These are phyloP conservation scores for Cladophialophora immunda DNA, from an alignment of 2,329 filamentous ascomycete species.

Conservation along the genomic window DNA sequence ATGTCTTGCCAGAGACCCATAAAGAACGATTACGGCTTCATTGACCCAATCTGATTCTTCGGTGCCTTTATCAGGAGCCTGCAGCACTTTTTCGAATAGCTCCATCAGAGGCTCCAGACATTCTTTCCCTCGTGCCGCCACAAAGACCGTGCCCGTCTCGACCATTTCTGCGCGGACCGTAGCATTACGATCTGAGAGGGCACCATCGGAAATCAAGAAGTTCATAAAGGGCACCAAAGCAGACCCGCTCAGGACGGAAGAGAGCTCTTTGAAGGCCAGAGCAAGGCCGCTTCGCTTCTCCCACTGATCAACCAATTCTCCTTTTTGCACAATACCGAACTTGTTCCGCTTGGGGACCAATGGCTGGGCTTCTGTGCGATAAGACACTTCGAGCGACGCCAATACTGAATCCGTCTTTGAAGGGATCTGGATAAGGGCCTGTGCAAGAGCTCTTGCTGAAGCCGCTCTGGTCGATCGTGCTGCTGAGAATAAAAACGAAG, in stretches of 20 bases:
- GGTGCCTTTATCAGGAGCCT: slow-evolving; percentile 81
- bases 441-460: slow-evolving; percentile 81
- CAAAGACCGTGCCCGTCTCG: slow-evolving; percentile 82
- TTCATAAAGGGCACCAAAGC: slow-evolving; percentile 80
- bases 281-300: slow-evolving; percentile 90
- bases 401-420: slow-evolving; percentile 70
- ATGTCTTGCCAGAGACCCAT: slow-evolving; percentile 91
- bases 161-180: slow-evolving; percentile 89
- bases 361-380: slow-evolving; percentile 81
- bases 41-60: slow-evolving; percentile 88
- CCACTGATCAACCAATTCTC: slow-evolving; percentile 88
- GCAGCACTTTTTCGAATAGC: slow-evolving; percentile 87
- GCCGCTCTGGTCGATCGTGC: slow-evolving; percentile 85
- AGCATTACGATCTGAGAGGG: slow-evolving; percentile 81
- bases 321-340: slow-evolving; percentile 92
- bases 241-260: slow-evolving; percentile 71
- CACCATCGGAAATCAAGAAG: slow-evolving; percentile 85
- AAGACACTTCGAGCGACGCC: slow-evolving; percentile 72
- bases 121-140: slow-evolving; percentile 79
- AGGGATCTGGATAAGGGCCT: slow-evolving; percentile 70
- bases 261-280: slow-evolving; percentile 83
- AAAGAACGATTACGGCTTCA: slow-evolving; percentile 96
- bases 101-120: slow-evolving; percentile 91
- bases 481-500: slow-evolving; percentile 80
- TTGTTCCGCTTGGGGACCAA: slow-evolving; percentile 85